A percentile compares a stretch with the other conserved stretches of the same genome.
Evolutionary conservation across 352 stramenopile species (phyloP).

Genomic region (Blastocystis sp.): DNA sequence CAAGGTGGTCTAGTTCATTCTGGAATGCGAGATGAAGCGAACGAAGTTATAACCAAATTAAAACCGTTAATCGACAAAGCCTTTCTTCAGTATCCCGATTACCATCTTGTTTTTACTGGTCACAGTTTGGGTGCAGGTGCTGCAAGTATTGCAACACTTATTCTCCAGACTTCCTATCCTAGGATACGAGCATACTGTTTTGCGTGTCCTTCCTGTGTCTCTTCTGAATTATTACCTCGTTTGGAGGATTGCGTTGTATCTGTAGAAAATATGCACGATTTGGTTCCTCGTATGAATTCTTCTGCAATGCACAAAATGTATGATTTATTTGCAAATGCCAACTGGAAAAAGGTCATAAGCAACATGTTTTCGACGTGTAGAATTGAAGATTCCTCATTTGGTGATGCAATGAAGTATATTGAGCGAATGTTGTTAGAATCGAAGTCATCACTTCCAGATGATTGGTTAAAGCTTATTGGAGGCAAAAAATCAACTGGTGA

Average conservation of each 20-base stretch:
- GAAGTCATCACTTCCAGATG: no score
- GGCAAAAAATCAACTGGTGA: no score
- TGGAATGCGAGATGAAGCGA: conserved; percentile 43
- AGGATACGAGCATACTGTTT: conserved; percentile 25
- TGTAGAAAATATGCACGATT: conserved; percentile 47
- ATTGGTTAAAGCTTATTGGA: no score
- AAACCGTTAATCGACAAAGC: conserved; percentile 32
- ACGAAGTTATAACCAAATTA: conserved; percentile 39
- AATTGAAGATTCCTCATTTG: no score
- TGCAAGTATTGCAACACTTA: conserved; percentile 28
- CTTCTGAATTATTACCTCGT: neutral
- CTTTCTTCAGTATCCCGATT: conserved; percentile 12
- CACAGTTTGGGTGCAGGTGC: conserved; percentile 52
- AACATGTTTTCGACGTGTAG: no score
- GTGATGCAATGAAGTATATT: no score
- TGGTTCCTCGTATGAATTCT: conserved; percentile 54
- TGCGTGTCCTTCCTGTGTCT: conserved; percentile 38
- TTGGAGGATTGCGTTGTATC: neutral
- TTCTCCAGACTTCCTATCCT: conserved; percentile 18
- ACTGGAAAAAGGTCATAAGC: neutral
- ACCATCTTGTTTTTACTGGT: conserved; percentile 40
- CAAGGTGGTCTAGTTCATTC: conserved; percentile 28
- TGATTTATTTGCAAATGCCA: neutral
- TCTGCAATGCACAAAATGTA: conserved; percentile 23
- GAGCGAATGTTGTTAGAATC: no score